Evolutionary conservation across 768 basidiomycete genomes (phyloP).

Genomic region (Pholiota conissans): DNA sequence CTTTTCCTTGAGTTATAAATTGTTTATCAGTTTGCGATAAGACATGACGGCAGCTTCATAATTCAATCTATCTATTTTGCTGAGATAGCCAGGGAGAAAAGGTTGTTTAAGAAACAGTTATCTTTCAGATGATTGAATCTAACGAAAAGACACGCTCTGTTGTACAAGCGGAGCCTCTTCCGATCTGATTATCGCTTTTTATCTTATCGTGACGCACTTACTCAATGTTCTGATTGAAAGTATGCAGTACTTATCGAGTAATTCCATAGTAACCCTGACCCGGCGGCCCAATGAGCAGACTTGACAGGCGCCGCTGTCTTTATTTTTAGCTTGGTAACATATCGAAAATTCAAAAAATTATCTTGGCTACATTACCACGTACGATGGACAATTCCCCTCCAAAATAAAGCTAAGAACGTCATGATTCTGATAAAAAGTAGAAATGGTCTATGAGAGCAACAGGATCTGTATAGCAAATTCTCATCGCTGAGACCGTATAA

Average conservation of each 20-base stretch:
- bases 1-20: not conserved
- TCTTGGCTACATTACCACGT: not conserved
- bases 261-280: not conserved
- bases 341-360: not conserved
- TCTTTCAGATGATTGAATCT: not conserved
- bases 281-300: not conserved
- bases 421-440: too few relatives aligned
- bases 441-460: too few relatives aligned
- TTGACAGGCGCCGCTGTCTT: not conserved
- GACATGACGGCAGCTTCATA: not conserved
- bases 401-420: too few relatives aligned
- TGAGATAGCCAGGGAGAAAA: not conserved
- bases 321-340: not conserved
- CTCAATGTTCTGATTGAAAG: not conserved
- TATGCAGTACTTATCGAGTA: not conserved
- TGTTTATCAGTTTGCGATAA: not conserved
- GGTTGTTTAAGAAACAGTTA: not conserved
- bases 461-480: too few relatives aligned
- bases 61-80: not conserved
- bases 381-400: too few relatives aligned
- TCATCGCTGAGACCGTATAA: too few relatives aligned
- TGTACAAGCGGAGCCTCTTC: not conserved
- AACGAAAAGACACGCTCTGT: not conserved
- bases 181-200: not conserved
- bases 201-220: not conserved